Evolutionary conservation across 106 monocot species (phyloP).

Genomic region (Agapanthus africanus): DNA sequence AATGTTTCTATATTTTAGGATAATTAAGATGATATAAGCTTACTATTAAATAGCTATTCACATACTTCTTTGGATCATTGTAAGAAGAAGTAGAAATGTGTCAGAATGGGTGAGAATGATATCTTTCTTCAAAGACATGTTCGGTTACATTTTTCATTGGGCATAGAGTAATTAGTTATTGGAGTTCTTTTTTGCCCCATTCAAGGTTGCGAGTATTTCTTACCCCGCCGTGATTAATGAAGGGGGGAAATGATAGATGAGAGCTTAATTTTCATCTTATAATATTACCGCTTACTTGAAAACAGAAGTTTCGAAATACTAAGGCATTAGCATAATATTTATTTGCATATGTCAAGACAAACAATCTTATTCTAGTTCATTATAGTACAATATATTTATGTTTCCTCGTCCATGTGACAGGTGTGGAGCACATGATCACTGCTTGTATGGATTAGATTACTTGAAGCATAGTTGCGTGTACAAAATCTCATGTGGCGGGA

Average conservation of each 20-base stretch:
- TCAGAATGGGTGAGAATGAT: too few species aligned
- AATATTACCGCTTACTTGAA: background rate
- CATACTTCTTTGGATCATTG: background rate
- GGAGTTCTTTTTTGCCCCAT: background rate
- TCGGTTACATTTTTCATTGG: too few species aligned
- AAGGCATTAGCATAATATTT: background rate
- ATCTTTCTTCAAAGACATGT: too few species aligned
- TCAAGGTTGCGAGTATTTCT: background rate
- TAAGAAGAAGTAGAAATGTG: too few species aligned
- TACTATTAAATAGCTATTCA: background rate
- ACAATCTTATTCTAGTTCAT: background rate
- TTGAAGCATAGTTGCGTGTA: constrained; percentile 42
- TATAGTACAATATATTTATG: background rate
- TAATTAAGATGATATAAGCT: background rate
- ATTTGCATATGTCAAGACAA: background rate
- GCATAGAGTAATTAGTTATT: background rate
- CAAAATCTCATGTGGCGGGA: constrained; percentile 74
- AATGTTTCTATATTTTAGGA: background rate
- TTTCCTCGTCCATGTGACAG: constrained; percentile 24
- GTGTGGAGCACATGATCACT: constrained; percentile 92
- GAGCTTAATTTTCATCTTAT: background rate
- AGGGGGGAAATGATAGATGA: background rate
- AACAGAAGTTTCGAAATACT: background rate
- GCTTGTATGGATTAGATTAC: constrained; percentile 76
- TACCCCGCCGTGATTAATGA: background rate